Percentiles rank a stretch among this genome's conserved stretches.
phyloP scores from a whole-genome alignment of 805 yeast genomes.

The Starmerella cellae region DNA sequence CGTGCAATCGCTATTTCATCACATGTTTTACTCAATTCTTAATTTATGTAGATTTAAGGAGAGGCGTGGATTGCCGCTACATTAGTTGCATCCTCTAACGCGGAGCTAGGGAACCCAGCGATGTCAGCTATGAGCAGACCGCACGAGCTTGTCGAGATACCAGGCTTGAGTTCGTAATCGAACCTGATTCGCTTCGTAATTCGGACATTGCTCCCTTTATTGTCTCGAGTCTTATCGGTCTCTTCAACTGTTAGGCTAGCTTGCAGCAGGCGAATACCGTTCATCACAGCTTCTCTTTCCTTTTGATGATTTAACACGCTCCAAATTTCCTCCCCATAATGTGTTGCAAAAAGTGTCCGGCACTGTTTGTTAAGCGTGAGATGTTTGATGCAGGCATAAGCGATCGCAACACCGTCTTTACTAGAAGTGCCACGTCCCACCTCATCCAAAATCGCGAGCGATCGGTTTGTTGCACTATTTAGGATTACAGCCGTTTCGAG shows the following conservation, averaged over 20 bases:
- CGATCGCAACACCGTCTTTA: conserved; percentile 71
- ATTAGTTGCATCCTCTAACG: conserved; percentile 38
- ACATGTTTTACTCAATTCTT: too few species aligned
- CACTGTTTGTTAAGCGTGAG: conserved; percentile 44
- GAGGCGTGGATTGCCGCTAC: neutral
- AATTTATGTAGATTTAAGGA: too few species aligned
- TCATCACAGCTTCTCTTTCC: neutral
- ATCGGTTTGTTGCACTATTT: conserved; percentile 47
- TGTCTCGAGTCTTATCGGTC: conserved; percentile 1
- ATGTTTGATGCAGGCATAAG: conserved; percentile 57
- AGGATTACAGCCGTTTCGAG: conserved; percentile 64
- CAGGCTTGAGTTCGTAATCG: conserved; percentile 43
- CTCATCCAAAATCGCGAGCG: conserved; percentile 74
- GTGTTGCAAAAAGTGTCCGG: conserved; percentile 79
- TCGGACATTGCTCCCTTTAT: too few species aligned
- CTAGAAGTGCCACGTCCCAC: conserved; percentile 85
- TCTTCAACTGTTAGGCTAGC: conserved; percentile 10
- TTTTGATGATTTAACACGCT: conserved; percentile 26
- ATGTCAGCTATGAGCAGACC: conserved; percentile 63
- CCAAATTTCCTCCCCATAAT: conserved; percentile 51
- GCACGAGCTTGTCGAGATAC: conserved; percentile 61
- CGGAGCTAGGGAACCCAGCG: conserved; percentile 63
- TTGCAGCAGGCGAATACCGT: conserved; percentile 9
- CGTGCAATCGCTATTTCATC: too few species aligned
- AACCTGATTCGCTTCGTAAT: too few species aligned